Base-by-base conservation (phyloP, 768 basidiomycete genomes). In the Russula olivacea region DNA sequence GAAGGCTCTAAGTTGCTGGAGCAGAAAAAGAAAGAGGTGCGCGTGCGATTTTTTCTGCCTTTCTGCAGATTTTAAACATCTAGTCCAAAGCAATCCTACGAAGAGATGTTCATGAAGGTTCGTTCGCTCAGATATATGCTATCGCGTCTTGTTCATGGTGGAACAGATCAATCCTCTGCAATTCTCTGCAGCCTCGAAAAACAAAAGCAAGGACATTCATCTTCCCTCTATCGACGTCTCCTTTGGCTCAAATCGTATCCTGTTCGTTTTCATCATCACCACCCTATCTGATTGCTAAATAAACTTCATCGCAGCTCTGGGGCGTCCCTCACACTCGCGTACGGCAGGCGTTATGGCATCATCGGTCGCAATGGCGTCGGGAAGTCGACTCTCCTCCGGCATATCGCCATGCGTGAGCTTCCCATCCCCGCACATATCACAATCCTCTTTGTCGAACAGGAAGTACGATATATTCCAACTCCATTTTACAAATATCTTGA, bases 81-180 rank as follows among this genome's bases (percentile, higher is more conserved):
- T 51, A 19, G 69, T 40, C 19, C 41, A n/a, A 60, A 98, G 87
- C 93, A 98, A 89, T 84, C 88, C 21, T 98, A 98, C 76, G 96
- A 98, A 72, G 97, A 99, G 72, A 88, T 99, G 85, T 99, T 94
- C 77, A 91, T 99, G 91, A 93, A 97, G 81, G 93, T 87, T 57
- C 56, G 93, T 87, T 57, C 56, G 61, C 11, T 10, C 32, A 15
- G 32, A 25, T 50, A 5, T 56, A 36, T 23, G 17, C 23, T 11
- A 12, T 41, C 54, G 21, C 56, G 34, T 49, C 50, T 30, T 43
- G 56, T 28, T 50, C 28, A 54, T 21, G 40, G 2, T 40, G 43
- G 41, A 36, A 11, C 52, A 91, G 89, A 89, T 94, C 76, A 99
- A 99, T 75, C 93, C 97, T 45, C 75, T 99, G 63, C 92, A 95